phyloP scores from a whole-genome alignment of 2,329 filamentous ascomycete species.

The Botrytis porri region DNA sequence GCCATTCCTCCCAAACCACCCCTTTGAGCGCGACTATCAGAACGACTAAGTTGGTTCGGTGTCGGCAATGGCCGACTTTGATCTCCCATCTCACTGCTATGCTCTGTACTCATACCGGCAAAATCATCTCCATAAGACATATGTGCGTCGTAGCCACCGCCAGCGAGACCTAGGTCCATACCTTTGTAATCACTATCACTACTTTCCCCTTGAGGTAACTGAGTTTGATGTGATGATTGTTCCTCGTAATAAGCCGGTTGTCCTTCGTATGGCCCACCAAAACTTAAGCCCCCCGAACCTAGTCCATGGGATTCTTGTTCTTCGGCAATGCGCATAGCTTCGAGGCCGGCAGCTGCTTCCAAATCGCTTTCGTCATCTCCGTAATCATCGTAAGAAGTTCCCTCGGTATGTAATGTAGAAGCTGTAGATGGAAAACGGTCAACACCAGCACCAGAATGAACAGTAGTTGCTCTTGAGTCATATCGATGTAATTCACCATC shows the following conservation, averaged over 20 bases:
- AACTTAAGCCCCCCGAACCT: conserved; percentile 52
- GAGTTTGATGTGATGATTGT: conserved; percentile 43
- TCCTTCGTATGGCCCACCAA: conserved; percentile 40
- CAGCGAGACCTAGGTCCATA: conserved; percentile 72
- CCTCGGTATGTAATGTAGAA: conserved; percentile 43
- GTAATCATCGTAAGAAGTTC: conserved; percentile 43
- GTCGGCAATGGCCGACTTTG: conserved; percentile 50
- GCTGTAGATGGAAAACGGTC: conserved; percentile 51
- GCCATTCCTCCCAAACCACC: conserved; percentile 37
- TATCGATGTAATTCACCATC: conserved; percentile 52
- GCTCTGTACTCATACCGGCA: conserved; percentile 33
- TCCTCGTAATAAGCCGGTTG: conserved; percentile 41
- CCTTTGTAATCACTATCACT: conserved; percentile 71
- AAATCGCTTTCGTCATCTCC: conserved; percentile 79
- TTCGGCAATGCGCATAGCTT: conserved; percentile 81
- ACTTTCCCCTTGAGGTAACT: conserved; percentile 43
- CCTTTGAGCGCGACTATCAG: conserved; percentile 33
- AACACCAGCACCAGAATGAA: conserved; percentile 42
- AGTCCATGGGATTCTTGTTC: conserved; percentile 68
- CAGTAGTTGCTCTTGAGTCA: conserved; percentile 50
- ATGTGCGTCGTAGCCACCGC: conserved; percentile 65
- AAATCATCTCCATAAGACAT: conserved; percentile 56
- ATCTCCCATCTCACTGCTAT: conserved; percentile 43
- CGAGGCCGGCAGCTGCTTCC: conserved; percentile 79
- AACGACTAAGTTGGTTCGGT: conserved; percentile 40